A percentile compares a stretch with the other conserved stretches of the same genome.
phyloP scores from a whole-genome alignment of 305 asterid species.

The Solanum hybrid region DNA sequence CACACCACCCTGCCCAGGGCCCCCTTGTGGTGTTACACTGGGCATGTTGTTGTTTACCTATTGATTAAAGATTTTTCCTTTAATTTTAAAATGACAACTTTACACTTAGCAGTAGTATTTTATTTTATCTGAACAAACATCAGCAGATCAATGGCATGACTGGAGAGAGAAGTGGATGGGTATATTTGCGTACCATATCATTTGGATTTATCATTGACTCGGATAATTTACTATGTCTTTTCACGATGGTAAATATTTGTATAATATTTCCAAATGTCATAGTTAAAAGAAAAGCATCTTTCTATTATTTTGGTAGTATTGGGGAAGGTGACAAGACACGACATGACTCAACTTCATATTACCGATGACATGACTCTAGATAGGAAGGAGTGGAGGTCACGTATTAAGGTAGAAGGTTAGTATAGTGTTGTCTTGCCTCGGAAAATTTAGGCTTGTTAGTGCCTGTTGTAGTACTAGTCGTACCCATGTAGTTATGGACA shows the following conservation, averaged over 20 bases:
- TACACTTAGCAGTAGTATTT: neutral
- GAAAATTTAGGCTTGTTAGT: neutral
- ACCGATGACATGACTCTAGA: neutral
- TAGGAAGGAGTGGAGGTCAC: neutral
- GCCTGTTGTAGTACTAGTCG: neutral
- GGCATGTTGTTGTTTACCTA: neutral
- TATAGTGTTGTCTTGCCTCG: neutral
- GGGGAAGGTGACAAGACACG: neutral
- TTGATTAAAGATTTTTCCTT: neutral
- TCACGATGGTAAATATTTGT: neutral
- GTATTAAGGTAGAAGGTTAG: neutral
- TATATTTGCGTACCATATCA: neutral
- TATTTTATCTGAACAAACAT: neutral
- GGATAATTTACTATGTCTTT: neutral
- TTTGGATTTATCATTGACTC: neutral
- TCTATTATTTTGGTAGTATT: neutral
- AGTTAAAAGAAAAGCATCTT: neutral
- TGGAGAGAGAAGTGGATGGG: neutral
- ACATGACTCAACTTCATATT: neutral
- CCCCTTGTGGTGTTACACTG: neutral
- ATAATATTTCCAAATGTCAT: neutral
- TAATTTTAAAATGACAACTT: neutral
- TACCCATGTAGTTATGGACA: neutral
- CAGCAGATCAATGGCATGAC: neutral
- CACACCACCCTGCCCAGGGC: neutral